Evolutionary conservation across 2,329 filamentous ascomycete genomes (phyloP).

Genomic region (Colletotrichum sidae): DNA sequence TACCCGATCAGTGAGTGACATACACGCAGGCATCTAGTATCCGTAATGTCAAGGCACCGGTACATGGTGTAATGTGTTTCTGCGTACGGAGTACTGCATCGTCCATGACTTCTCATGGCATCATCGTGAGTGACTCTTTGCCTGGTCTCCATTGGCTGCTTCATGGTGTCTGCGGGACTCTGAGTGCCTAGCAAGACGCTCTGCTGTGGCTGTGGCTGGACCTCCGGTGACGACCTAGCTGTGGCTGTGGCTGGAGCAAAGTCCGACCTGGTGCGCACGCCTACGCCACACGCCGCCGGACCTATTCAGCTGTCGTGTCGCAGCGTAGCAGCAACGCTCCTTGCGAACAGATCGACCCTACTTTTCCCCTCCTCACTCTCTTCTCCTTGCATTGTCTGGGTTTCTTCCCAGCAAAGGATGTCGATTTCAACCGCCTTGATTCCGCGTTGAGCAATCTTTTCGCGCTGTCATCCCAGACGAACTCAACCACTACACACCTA

Average conservation of each 20-base stretch:
- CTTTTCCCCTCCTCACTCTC: no score
- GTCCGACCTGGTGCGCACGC: slow-evolving; percentile 1
- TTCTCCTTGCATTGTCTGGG: no score
- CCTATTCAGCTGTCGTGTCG: no score
- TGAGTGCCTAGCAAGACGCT: neutral
- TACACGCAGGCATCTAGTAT: neutral
- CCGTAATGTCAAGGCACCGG: neutral
- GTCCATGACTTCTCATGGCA: no score
- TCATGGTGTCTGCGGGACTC: neutral
- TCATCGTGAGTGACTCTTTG: slow-evolving; percentile 27
- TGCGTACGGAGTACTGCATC: no score
- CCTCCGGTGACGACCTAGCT: neutral
- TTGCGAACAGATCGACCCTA: no score
- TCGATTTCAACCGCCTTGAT: slow-evolving; percentile 19
- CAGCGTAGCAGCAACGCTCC: no score
- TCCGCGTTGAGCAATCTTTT: slow-evolving; percentile 16
- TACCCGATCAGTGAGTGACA: neutral
- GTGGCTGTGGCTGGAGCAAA: slow-evolving; percentile 22
- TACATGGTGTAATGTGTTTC: no score
- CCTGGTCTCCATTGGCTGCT: slow-evolving; percentile 18
- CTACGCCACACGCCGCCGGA: no score
- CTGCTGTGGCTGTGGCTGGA: slow-evolving; percentile 22
- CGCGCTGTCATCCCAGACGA: neutral
- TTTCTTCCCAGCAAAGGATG: slow-evolving; percentile 1
- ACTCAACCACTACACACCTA: neutral